phyloP scores from a whole-genome alignment of 1,284 basidiomycete genomes.

The Hemileccinum hortonii region DNA sequence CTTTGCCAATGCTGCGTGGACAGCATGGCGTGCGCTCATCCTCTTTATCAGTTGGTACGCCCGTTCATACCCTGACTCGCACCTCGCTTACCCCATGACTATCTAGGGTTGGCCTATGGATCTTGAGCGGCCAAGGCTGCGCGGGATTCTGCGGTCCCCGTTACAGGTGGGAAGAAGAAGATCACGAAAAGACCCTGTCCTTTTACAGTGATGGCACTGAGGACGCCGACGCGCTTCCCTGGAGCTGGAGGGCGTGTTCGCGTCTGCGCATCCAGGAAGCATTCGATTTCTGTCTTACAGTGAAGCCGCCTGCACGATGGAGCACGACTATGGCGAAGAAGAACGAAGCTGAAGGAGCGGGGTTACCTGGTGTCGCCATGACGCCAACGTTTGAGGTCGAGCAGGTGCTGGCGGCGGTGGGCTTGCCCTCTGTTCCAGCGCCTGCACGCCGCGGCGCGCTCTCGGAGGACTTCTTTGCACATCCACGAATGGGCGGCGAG shows the following conservation, averaged over 20 bases:
- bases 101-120: conserved; percentile 69
- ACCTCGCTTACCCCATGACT: neutral
- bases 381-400: conserved; percentile 55
- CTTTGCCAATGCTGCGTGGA: conserved; percentile 74
- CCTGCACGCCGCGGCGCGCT: conserved; percentile 56
- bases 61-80: neutral
- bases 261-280: conserved; percentile 72
- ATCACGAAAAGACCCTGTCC: conserved; percentile 57
- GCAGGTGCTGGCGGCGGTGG: conserved; percentile 68
- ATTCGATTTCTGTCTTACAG: conserved; percentile 74
- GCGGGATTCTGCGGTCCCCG: conserved; percentile 80
- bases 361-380: conserved; percentile 28
- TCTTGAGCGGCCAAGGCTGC: conserved; percentile 69
- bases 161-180: conserved; percentile 77
- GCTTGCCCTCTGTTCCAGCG: conserved; percentile 50
- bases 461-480: conserved; percentile 61
- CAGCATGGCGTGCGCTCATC: conserved; percentile 65
- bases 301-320: conserved; percentile 37
- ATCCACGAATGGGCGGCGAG: conserved; percentile 37
- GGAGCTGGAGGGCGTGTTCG: conserved; percentile 75
- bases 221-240: conserved; percentile 55
- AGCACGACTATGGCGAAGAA: conserved; percentile 34
- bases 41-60: conserved; percentile 63
- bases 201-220: conserved; percentile 48
- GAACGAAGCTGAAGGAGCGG: conserved; percentile 34